These are phyloP conservation scores for Chaetomium fimeti DNA, from an alignment of 495 filamentous ascomycete genomes.

Conservation along the genomic window DNA sequence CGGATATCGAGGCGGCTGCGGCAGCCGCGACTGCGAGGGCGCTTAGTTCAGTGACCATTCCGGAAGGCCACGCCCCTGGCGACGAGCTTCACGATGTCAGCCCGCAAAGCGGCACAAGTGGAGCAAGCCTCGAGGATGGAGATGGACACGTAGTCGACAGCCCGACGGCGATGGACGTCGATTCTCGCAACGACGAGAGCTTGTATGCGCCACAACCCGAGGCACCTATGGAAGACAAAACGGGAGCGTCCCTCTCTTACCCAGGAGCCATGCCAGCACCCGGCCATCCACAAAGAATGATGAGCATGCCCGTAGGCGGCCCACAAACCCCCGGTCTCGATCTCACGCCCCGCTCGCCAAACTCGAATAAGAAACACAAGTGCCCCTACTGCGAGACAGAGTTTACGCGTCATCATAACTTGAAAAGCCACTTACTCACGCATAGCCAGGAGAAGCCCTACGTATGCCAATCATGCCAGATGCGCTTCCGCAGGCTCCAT, in stretches of 20 bases:
- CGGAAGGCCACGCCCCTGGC: conserved; percentile 32
- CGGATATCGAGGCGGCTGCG: conserved; percentile 40
- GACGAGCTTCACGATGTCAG: conserved; percentile 41
- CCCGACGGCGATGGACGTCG: conserved; percentile 47
- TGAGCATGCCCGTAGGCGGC: conserved; percentile 66
- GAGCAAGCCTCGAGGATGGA: conserved; percentile 39
- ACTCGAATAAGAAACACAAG: conserved; percentile 84
- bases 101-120: conserved; percentile 42
- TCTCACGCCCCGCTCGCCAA: conserved; percentile 44
- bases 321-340: conserved; percentile 58
- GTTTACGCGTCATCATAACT: conserved; percentile 96
- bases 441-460: conserved; percentile 99
- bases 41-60: conserved; percentile 38
- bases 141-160: conserved; percentile 42
- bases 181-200: conserved; percentile 36
- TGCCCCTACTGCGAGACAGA: conserved; percentile 95
- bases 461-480: conserved; percentile 81
- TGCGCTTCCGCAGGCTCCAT: conserved; percentile 87
- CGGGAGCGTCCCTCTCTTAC: conserved; percentile 44
- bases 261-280: conserved; percentile 46
- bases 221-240: conserved; percentile 51
- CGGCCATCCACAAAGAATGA: conserved; percentile 57
- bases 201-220: conserved; percentile 44
- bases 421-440: conserved; percentile 97
- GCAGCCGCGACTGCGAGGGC: conserved; percentile 32